phyloP scores from a whole-genome alignment of 169 alveolate genomes.

The Theileria annulata region DNA sequence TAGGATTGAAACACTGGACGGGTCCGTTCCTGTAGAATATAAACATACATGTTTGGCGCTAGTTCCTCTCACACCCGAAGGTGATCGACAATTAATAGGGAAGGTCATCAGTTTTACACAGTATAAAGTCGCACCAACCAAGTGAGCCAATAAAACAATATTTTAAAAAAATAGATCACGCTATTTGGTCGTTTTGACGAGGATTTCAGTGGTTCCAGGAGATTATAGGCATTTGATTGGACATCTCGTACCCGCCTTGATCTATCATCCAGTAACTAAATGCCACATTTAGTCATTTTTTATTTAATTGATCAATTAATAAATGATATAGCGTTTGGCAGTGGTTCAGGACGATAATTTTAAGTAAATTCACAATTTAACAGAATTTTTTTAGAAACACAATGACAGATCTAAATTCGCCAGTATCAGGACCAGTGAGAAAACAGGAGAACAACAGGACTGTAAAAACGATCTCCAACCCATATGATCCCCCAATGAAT shows the following conservation, averaged over 20 bases:
- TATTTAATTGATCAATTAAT: background rate
- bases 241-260: constrained; percentile 37
- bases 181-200: constrained; percentile 59
- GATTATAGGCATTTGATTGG: constrained; percentile 57
- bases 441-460: constrained; percentile 24
- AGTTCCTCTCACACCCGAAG: constrained; percentile 61
- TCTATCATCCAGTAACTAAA: constrained; percentile 51
- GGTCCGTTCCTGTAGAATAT: constrained; percentile 60
- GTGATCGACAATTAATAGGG: constrained; percentile 49
- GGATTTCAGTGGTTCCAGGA: constrained; percentile 51
- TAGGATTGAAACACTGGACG: constrained; percentile 63
- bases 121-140: constrained; percentile 59
- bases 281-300: background rate
- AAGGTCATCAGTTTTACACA: constrained; percentile 61
- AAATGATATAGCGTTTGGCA: background rate
- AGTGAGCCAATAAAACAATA: constrained; percentile 21
- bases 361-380: background rate
- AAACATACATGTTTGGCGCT: constrained; percentile 66
- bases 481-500: constrained; percentile 11
- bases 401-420: background rate
- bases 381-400: background rate
- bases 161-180: constrained; percentile 33
- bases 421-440: constrained; percentile 21
- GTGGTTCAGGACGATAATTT: background rate
- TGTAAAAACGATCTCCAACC: constrained; percentile 16